Conservation (phyloP, 2,329 filamentous ascomycete genomes). For the Truncatella angustata region DNA sequence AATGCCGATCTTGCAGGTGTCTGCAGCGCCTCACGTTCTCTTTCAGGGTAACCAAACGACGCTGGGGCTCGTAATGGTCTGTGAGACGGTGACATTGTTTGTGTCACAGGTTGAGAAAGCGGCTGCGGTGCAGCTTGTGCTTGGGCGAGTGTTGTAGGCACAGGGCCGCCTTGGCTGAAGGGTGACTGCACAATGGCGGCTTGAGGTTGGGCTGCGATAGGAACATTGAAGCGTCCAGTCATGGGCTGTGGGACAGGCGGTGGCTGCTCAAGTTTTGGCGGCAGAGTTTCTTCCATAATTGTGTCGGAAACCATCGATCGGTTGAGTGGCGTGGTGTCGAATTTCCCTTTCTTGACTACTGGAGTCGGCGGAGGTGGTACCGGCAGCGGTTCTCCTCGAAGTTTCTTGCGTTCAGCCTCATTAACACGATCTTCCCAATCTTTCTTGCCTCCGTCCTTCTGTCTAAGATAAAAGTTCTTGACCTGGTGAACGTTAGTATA, state of each 20-base stretch:
- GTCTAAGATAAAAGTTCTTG: constrained; percentile 66
- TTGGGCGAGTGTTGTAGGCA: constrained; percentile 20
- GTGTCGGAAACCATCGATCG: constrained; percentile 50
- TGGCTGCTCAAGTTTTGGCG: constrained; percentile 44
- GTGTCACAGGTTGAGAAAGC: constrained; percentile 35
- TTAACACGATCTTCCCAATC: constrained; percentile 60
- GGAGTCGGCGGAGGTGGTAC: constrained; percentile 57
- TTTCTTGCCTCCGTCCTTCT: constrained; percentile 59
- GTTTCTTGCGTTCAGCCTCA: constrained; percentile 57
- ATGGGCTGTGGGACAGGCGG: constrained; percentile 34
- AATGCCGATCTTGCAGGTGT: constrained; percentile 30
- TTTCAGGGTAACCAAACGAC: constrained; percentile 47
- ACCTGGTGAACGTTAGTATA: constrained; percentile 45
- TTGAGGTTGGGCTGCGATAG: constrained; percentile 41
- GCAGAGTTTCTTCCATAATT: constrained; percentile 41
- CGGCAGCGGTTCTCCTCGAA: constrained; percentile 57
- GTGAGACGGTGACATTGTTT: constrained; percentile 45
- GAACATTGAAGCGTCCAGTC: constrained; percentile 43
- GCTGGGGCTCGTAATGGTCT: constrained; percentile 44
- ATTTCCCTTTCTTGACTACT: constrained; percentile 48
- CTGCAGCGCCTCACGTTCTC: constrained; percentile 29
- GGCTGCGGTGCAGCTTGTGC: constrained; percentile 32
- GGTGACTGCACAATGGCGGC: constrained; percentile 23
- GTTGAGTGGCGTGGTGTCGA: constrained; percentile 41
- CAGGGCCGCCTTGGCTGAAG: constrained; percentile 27